Percentiles rank a stretch among this genome's conserved stretches.
These are phyloP conservation scores for Globisporangium spinosum DNA, from an alignment of 352 stramenopile species.

Conservation along the genomic window DNA sequence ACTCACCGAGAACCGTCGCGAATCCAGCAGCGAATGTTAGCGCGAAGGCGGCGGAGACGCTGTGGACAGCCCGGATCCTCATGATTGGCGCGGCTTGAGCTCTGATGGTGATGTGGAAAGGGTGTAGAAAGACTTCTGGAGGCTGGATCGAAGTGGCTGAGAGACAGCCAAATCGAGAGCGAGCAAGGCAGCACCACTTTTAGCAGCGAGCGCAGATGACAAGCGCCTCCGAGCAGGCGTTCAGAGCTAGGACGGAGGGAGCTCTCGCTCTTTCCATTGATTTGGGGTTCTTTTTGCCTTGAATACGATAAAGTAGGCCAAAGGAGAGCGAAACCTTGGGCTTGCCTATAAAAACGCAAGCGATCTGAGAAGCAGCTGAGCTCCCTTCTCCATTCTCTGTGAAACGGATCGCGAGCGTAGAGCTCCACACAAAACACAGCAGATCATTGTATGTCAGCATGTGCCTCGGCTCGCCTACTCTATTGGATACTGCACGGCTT, in stretches of 20 bases:
- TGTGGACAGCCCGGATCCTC: neutral
- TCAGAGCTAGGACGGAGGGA: no score
- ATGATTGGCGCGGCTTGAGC: neutral
- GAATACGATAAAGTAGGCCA: no score
- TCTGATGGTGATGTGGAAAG: neutral
- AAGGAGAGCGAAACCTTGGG: no score
- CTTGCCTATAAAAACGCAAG: neutral
- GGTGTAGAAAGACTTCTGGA: neutral
- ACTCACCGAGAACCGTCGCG: conserved; percentile 40
- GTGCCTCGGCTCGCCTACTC: neutral
- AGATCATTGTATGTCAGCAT: neutral
- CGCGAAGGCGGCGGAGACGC: conserved; percentile 29
- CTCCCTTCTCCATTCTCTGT: neutral
- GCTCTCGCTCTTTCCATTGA: no score
- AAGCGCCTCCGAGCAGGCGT: no score
- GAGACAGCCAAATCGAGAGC: neutral
- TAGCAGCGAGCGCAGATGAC: no score
- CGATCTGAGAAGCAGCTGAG: neutral
- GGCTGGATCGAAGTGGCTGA: neutral
- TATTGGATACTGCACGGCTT: neutral
- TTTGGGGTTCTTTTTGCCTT: no score
- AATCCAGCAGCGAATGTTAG: conserved; percentile 38
- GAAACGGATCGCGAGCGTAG: neutral
- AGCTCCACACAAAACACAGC: neutral
- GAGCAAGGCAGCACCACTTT: no score